These are phyloP conservation scores for Hagleromyces aurorensis DNA, from an alignment of 805 yeast genomes.

Conservation along the genomic window DNA sequence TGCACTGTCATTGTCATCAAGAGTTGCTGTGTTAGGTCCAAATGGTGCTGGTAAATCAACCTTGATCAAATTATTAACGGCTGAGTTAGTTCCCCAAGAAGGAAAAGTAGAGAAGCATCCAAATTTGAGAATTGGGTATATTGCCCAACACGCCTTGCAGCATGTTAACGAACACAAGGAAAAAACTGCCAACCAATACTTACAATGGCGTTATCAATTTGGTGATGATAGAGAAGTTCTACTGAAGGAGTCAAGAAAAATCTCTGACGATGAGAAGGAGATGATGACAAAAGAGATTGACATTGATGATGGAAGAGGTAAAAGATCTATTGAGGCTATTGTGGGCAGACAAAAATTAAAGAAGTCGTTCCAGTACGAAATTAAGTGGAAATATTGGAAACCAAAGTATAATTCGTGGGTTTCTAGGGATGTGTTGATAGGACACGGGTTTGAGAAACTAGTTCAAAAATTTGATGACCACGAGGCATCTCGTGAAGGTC, in stretches of 20 bases:
- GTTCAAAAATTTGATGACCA: constrained; percentile 97
- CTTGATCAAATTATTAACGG: constrained; percentile 85
- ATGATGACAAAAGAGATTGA: constrained; percentile 74
- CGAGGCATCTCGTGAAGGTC: constrained; percentile 98
- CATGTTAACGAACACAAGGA: constrained; percentile 97
- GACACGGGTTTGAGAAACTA: constrained; percentile 80
- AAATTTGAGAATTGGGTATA: constrained; percentile 93
- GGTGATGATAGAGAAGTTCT: constrained; percentile 98
- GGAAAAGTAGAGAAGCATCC: constrained; percentile 98
- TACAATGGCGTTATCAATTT: constrained; percentile 96
- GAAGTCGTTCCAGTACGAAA: constrained; percentile 93
- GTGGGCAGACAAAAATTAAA: constrained; percentile 96
- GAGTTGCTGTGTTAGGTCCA: constrained; percentile 95
- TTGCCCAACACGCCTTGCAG: constrained; percentile 97
- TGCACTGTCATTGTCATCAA: constrained; percentile 88
- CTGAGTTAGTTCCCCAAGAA: constrained; percentile 74
- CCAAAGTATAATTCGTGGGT: constrained; percentile 95
- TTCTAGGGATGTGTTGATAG: constrained; percentile 70
- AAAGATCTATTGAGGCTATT: constrained; percentile 83
- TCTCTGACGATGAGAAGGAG: constrained; percentile 63
- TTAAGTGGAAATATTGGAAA: constrained; percentile 87
- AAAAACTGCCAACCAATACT: constrained; percentile 93
- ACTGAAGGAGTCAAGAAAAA: constrained; percentile 84
- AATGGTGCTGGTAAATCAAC: constrained; percentile 99
- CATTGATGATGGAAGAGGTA: constrained; percentile 79